phyloP scores from a whole-genome alignment of 164 flowering plant species.

The Berberis vulgaris region DNA sequence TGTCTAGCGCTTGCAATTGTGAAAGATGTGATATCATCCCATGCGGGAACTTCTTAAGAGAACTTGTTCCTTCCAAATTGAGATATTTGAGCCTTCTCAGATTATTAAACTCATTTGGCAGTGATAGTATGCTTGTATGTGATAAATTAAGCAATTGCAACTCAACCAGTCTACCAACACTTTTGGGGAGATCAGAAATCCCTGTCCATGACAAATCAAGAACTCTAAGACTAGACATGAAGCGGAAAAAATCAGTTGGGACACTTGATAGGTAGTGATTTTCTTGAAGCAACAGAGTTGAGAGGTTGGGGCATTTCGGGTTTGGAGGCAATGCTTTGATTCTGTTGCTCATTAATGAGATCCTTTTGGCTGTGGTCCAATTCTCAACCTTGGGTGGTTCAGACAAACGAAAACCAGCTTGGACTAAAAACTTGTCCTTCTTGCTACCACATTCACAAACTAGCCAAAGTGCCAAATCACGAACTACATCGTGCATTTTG shows the following conservation, averaged over 20 bases:
- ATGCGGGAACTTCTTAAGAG: not conserved
- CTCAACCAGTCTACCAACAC: not conserved
- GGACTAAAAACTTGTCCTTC: constrained; percentile 6
- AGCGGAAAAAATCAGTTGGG: constrained; percentile 3
- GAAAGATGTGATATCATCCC: constrained; percentile 4
- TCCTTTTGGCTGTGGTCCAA: not conserved
- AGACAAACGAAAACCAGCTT: not conserved
- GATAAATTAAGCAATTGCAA: constrained; percentile 11
- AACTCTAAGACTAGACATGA: constrained; percentile 8
- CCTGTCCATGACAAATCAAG: constrained; percentile 2
- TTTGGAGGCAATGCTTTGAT: not conserved
- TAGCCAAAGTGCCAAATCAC: constrained; percentile 12
- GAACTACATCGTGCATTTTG: constrained; percentile 11
- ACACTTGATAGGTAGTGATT: not conserved
- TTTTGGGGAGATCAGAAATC: not conserved
- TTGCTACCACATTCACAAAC: constrained; percentile 1
- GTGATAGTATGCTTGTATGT: not conserved
- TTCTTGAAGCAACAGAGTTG: constrained; percentile 7
- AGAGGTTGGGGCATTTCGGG: constrained; percentile 11
- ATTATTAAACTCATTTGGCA: constrained; percentile 4
- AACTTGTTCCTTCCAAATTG: not conserved
- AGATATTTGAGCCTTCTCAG: constrained; percentile 10
- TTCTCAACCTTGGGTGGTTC: not conserved
- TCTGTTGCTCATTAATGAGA: not conserved
- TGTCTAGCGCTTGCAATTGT: constrained; percentile 4